Evolutionary conservation across 164 flowering plant genomes (phyloP).

Genomic region (Taxillus chinensis): DNA sequence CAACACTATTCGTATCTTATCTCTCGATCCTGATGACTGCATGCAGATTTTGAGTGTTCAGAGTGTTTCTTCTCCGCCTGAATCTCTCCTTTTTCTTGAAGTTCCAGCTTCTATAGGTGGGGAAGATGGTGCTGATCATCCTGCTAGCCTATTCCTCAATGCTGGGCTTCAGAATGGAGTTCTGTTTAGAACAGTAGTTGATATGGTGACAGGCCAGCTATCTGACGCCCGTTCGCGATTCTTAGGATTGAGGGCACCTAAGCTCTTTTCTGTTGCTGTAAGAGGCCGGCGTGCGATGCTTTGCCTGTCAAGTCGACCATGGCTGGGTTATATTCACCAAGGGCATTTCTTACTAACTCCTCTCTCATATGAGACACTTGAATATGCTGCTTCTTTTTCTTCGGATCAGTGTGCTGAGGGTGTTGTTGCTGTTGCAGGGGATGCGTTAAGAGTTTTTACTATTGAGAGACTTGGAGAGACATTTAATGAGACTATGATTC

Average conservation of each 20-base stretch:
- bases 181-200: constrained; percentile 88
- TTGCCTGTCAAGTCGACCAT: constrained; percentile 92
- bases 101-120: constrained; percentile 92
- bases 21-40: constrained; percentile 96
- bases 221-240: constrained; percentile 96
- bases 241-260: constrained; percentile 85
- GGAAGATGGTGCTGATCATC: constrained; percentile 98
- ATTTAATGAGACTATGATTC: constrained; percentile 85
- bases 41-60: constrained; percentile 91
- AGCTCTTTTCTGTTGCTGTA: constrained; percentile 70
- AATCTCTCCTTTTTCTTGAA: constrained; percentile 95
- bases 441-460: constrained; percentile 83
- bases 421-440: constrained; percentile 97
- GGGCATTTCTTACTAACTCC: constrained; percentile 94
- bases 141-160: constrained; percentile 95
- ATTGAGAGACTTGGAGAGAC: constrained; percentile 93
- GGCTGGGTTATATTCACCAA: constrained; percentile 97
- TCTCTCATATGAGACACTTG: constrained; percentile 89
- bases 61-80: constrained; percentile 93
- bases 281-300: constrained; percentile 94
- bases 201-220: constrained; percentile 97
- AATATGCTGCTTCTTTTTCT: constrained; percentile 93
- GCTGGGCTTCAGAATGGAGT: constrained; percentile 95
- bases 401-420: constrained; percentile 99
- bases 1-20: constrained; percentile 82